A percentile compares a stretch with the other conserved stretches of the same genome.
These are phyloP conservation scores for Chimonanthus salicifolius DNA, from an alignment of 164 flowering plant genomes.

Conservation along the genomic window DNA sequence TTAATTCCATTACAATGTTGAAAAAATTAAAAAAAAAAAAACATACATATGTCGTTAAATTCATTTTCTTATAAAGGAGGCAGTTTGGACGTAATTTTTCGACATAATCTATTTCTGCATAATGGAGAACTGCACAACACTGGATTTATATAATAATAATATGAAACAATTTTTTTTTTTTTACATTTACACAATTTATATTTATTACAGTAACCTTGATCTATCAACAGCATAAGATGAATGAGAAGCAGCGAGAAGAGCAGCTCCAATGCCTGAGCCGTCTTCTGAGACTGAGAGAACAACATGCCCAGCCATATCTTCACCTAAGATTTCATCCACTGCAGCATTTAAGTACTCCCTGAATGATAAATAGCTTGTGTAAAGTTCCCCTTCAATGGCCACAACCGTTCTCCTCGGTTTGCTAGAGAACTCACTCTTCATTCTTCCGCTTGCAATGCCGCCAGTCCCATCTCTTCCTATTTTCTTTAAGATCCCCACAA, in stretches of 20 bases:
- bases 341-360: constrained; percentile 81
- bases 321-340: constrained; percentile 67
- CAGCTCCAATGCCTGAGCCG: constrained; percentile 89
- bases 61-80: too few relatives aligned
- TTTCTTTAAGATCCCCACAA: constrained; percentile 89
- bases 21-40: too few relatives aligned
- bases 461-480: constrained; percentile 88
- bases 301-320: constrained; percentile 62
- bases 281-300: constrained; percentile 63
- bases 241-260: constrained; percentile 77
- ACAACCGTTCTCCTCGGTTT: constrained; percentile 72
- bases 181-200: constrained; percentile 37
- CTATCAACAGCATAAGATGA: constrained; percentile 40
- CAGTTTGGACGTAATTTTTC: too few relatives aligned
- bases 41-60: too few relatives aligned
- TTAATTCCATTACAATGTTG: too few relatives aligned
- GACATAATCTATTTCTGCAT: background rate
- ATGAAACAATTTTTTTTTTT: constrained; percentile 28
- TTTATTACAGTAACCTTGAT: constrained; percentile 28
- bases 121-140: constrained; percentile 27
- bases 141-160: constrained; percentile 23
- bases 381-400: constrained; percentile 76
- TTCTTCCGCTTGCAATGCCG: constrained; percentile 49
- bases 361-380: constrained; percentile 52
- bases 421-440: constrained; percentile 24